Conservation (phyloP, 495 filamentous ascomycete species). For the Pyronema domesticum region DNA sequence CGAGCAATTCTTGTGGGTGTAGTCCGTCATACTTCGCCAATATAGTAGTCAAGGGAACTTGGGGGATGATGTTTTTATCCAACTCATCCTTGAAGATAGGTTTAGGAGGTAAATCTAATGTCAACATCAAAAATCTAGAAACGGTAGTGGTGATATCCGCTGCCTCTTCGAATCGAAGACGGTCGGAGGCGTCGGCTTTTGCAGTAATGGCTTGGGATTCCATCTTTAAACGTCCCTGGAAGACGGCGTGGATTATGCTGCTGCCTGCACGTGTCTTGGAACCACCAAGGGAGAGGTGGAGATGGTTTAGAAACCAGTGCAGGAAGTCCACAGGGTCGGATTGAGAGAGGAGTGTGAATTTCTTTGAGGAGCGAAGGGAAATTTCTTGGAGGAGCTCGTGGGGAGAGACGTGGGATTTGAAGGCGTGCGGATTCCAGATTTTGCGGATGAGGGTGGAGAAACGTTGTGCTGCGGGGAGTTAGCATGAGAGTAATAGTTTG, state of each 20-base stretch:
- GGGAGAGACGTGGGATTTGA: constrained; percentile 91
- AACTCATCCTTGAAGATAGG: constrained; percentile 92
- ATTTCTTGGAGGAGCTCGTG: constrained; percentile 95
- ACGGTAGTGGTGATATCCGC: constrained; percentile 58
- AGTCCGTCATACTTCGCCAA: constrained; percentile 88
- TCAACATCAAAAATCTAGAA: constrained; percentile 71
- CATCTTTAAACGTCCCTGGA: constrained; percentile 80
- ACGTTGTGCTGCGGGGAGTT: constrained; percentile 50
- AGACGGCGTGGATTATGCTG: constrained; percentile 73
- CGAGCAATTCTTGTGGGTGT: constrained; percentile 69
- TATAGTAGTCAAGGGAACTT: constrained; percentile 65
- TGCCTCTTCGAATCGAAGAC: constrained; percentile 85
- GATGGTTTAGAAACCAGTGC: constrained; percentile 90
- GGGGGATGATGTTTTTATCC: constrained; percentile 88
- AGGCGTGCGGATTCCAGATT: constrained; percentile 94
- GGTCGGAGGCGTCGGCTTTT: constrained; percentile 69
- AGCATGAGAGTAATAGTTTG: no score
- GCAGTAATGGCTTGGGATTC: constrained; percentile 92
- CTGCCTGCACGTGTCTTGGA: constrained; percentile 66
- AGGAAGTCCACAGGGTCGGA: constrained; percentile 93
- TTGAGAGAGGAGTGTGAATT: constrained; percentile 77
- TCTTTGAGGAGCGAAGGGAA: constrained; percentile 72
- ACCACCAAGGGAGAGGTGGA: constrained; percentile 81
- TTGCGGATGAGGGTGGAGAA: constrained; percentile 86
- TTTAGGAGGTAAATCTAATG: constrained; percentile 76